phyloP scores from a whole-genome alignment of 306 rosid species.

The Prunus kanzakura region DNA sequence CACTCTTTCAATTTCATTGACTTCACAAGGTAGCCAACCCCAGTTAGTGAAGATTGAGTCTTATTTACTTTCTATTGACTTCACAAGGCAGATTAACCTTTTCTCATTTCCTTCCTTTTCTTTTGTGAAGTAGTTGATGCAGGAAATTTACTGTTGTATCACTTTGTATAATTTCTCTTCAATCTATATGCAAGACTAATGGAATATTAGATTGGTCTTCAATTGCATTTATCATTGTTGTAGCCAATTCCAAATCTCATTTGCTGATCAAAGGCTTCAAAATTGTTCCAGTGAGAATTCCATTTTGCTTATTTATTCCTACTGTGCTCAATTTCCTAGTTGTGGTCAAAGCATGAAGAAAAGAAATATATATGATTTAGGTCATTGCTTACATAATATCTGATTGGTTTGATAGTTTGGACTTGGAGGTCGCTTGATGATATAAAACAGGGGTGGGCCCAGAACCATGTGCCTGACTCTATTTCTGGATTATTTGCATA shows the following conservation, averaged over 20 bases:
- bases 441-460: neutral
- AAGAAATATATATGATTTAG: neutral
- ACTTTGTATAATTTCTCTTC: neutral
- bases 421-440: neutral
- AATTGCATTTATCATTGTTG: neutral
- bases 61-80: neutral
- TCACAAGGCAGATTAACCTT: neutral
- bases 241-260: neutral
- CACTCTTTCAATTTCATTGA: neutral
- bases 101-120: neutral
- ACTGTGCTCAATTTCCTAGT: neutral
- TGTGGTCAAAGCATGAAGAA: neutral
- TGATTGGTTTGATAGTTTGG: constrained; percentile 3
- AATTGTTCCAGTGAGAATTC: too few species aligned
- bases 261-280: neutral
- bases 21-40: neutral
- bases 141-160: neutral
- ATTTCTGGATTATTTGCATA: neutral
- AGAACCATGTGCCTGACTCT: constrained; percentile 26
- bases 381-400: neutral
- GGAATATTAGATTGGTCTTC: neutral
- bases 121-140: neutral
- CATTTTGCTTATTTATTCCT: neutral
- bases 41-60: neutral
- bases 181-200: neutral